Conservation (phyloP, 2,329 filamentous ascomycete genomes). For the Podosphaera fusca region DNA sequence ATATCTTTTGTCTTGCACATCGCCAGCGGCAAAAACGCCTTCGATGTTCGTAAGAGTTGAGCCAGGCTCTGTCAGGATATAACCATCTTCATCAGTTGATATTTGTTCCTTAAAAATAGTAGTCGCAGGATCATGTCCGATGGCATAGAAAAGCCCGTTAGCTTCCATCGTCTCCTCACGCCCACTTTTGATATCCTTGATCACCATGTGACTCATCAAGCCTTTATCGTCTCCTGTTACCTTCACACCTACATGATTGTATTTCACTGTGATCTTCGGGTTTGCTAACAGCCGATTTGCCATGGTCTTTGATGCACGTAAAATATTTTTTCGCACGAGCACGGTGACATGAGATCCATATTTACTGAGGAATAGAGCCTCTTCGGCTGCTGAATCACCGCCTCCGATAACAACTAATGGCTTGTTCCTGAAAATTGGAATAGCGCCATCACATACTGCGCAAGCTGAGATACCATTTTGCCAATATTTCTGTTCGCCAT, state of each 20-base stretch:
- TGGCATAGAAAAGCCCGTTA: slow-evolving; percentile 88
- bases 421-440: slow-evolving; percentile 95
- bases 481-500: slow-evolving; percentile 91
- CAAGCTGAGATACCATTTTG: slow-evolving; percentile 90
- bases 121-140: slow-evolving; percentile 89
- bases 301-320: slow-evolving; percentile 83
- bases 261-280: slow-evolving; percentile 77
- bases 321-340: slow-evolving; percentile 64
- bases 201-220: slow-evolving; percentile 67
- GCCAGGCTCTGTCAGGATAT: slow-evolving; percentile 72
- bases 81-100: slow-evolving; percentile 71
- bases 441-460: slow-evolving; percentile 88
- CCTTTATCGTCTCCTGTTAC: slow-evolving; percentile 68
- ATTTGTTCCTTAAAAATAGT: slow-evolving; percentile 76
- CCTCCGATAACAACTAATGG: slow-evolving; percentile 88
- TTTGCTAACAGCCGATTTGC: slow-evolving; percentile 60
- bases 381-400: slow-evolving; percentile 89
- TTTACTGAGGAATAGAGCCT: slow-evolving; percentile 93
- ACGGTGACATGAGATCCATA: slow-evolving; percentile 91
- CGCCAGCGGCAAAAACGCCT: slow-evolving; percentile 88
- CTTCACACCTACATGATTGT: slow-evolving; percentile 61
- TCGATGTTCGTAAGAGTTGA: slow-evolving; percentile 70
- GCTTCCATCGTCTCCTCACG: slow-evolving; percentile 66
- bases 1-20: slow-evolving; percentile 97
- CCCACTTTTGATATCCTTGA: slow-evolving; percentile 59